Base-by-base conservation (phyloP, 139 green algal species). In the Asterochloris erici region DNA sequence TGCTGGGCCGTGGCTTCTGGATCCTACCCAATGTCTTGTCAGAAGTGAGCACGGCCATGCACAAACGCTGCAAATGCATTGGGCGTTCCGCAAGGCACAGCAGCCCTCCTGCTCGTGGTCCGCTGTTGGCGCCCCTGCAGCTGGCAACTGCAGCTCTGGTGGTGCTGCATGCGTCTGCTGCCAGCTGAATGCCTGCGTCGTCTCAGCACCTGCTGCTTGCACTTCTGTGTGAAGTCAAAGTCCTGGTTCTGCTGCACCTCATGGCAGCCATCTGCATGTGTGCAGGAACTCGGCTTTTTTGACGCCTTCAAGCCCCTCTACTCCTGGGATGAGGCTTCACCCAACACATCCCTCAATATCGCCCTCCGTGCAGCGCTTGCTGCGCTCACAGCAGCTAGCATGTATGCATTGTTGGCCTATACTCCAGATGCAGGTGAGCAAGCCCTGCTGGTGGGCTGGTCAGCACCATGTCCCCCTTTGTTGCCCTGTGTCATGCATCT, bases 11-110 rank as follows among this genome's bases (percentile, higher is more conserved):
- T 64, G 86, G 88, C 17, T 83, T 97, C 38, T 98, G 94, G 94
- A 63, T 98, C 26, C 89, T 98, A 74, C 94, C 94, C 62, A 96
- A 97, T 85, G 79, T 96, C 61, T 88, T 95, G 69, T 91, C 88
- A 16, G 94, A 98, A 83, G 92, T 95, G 69, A 29, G 86, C 73
- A 24, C 19, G 13, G n/a, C 60, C 63, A 81, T n/a, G 23, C 27
- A 60, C 76, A 81, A n/a, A 73, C 9, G 60, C 13, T 70, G 54
- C 21, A 38, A 29, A 26, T 38, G 12, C 60, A 47, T 14, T 16
- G 14, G 14, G 23, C 12, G 14, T 61, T 29, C 61, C 15, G 0
- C 23, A 29, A 54, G 29, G 14, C 74, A 9, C 74, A 66, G 28
- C 74, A 66, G 4, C 69, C 19, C 26, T 6, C 15, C 28, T 64